Percentiles rank a stretch among this genome's conserved stretches.
Evolutionary conservation across 208 protist genomes (phyloP).

Genomic region (Wallacemonas collosoma): DNA sequence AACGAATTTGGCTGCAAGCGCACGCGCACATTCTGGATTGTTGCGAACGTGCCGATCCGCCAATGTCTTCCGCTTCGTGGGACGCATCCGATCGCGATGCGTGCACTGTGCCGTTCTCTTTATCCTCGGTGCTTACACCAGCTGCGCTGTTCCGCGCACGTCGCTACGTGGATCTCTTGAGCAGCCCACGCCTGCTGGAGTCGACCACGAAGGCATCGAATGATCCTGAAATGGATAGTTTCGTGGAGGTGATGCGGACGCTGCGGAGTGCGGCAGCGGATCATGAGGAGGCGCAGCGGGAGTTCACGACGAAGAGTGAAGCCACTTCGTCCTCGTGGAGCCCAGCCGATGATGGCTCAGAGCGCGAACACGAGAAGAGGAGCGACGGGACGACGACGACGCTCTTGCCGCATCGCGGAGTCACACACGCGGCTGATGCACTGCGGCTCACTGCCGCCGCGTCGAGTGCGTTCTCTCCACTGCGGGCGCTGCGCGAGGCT

Average conservation of each 20-base stretch:
- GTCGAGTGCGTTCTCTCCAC: slow-evolving; percentile 16
- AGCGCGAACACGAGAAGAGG: no score
- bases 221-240: background rate
- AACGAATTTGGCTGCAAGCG: no score
- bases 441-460: no score
- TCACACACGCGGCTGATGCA: no score
- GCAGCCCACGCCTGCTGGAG: slow-evolving; percentile 18
- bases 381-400: no score
- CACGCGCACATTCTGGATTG: no score
- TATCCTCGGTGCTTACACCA: slow-evolving; percentile 20
- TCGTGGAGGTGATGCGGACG: slow-evolving; percentile 24
- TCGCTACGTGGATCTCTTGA: slow-evolving; percentile 38
- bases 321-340: background rate
- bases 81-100: background rate
- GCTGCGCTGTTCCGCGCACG: slow-evolving; percentile 40
- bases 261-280: background rate
- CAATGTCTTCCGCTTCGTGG: no score
- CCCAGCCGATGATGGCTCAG: background rate
- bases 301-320: background rate
- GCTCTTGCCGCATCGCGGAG: no score
- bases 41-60: no score
- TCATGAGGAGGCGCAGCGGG: background rate
- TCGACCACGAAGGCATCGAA: background rate
- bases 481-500: slow-evolving; percentile 18
- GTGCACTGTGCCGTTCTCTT: background rate